Evolutionary conservation across 2,329 filamentous ascomycete genomes (phyloP), one percentile per base, ranked within the genome.

Genomic region (Nothophoma quercina): DNA sequence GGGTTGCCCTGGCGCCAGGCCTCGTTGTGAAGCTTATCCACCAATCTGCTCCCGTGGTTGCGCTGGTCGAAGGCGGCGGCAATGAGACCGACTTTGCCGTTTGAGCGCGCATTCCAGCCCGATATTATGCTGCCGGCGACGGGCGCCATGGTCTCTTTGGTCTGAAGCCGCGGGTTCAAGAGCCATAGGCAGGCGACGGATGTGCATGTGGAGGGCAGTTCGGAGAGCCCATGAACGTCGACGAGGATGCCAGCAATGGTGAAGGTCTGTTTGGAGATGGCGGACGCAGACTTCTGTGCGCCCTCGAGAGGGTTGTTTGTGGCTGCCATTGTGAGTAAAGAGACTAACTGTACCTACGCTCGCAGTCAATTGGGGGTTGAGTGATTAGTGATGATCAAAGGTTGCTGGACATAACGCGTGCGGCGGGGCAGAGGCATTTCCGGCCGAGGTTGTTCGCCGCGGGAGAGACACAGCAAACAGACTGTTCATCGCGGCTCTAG

Each of bases 11-110:
- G 76, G 34, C 84, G 83, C 93, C 93, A 98, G 4, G 88, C 82
- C 62, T 88, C 80, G 71, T 97, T 98, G 21, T 88, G 86, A 15
- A 81, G 62, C 7, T 83, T 77, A 63, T 88, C 82, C 2, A 93
- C 84, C 53, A 86, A 75, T 47, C 95, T 80, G 2, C 84, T 82
- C 21, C 95, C 95, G 75, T 98, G 95, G 73, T 98, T 98, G 36
- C 93, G 85, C 78, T 96, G 92, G 76, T 98, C 95, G 73, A 96
- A 96, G 2, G 88, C 85, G 10, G 93, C 84, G 2, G 90, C 92
- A 41, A 98, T 87, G 32, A 98, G 75, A 0, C 89, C 89, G 49
- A 22, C n/a, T 28, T 68, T 62, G 43, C 58, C 68, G 40, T 56
- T 63, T 26, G 64, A 58, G 25, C 69, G 75, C 44, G 74, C 67